Evolutionary conservation across 83 land plant species (phyloP), one percentile per base, ranked within the genome.

Genomic region (Diphasiastrum complanatum): DNA sequence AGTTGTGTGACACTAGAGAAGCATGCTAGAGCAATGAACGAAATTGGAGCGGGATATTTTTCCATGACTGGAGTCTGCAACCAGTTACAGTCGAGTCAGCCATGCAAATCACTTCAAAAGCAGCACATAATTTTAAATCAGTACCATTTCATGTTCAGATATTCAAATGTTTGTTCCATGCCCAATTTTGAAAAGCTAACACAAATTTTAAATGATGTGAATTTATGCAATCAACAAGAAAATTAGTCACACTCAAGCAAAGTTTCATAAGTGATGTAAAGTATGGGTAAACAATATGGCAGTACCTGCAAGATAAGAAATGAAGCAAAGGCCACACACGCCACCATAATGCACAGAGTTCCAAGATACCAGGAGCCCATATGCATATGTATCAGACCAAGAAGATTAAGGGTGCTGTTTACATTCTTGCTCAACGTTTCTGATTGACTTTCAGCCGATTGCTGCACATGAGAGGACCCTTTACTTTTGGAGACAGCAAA

Each of bases 41-140:
- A 54, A 4, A 54, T 6, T 6, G 58, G 34, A 6, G 58, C 33
- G 5, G 58, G 58, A 54, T 54, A 54, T 6, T 25, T 30, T 11
- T 30, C 34, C 33, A 54, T 5, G 5, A 54, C 29, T 23, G 58
- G 33, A 5, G 58, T 33, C 58, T 54, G 58, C 14, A 38, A 38
- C 12, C 8, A 8, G 43, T 8, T 8, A 38, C 12, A 14, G 43
- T 38, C 43, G n/a, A n/a, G n/a, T n/a, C n/a, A n/a, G n/a, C n/a
- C n/a, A n/a, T n/a, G n/a, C n/a, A n/a, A n/a, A n/a, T n/a, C n/a
- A n/a, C n/a, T n/a, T n/a, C n/a, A n/a, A n/a, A n/a, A n/a, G n/a
- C n/a, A n/a, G n/a, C n/a, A n/a, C n/a, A n/a, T n/a, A n/a, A n/a
- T n/a, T n/a, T n/a, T n/a, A n/a, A n/a, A n/a, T n/a, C n/a, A n/a